Percentiles rank a stretch among this genome's conserved stretches.
Evolutionary conservation across 495 filamentous ascomycete species (phyloP).

Genomic region (Penicillium atrosanguineum): DNA sequence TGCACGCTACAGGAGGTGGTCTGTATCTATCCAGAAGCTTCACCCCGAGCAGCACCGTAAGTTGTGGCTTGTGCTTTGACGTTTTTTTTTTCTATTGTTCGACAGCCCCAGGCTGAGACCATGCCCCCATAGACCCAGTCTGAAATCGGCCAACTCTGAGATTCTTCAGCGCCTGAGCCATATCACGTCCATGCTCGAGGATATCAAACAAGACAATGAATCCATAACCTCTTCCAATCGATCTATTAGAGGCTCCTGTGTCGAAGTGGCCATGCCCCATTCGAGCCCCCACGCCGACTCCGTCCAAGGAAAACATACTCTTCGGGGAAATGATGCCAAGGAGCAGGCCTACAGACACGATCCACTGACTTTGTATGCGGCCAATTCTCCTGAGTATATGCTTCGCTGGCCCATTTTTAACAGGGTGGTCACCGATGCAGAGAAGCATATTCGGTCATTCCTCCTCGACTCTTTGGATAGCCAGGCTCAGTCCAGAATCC

Average conservation of each 20-base stretch:
- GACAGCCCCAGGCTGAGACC: neutral
- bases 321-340: constrained; percentile 11
- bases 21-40: constrained; percentile 29
- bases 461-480: constrained; percentile 25
- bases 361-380: constrained; percentile 21
- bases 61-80: constrained; percentile 4
- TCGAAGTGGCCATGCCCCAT: constrained; percentile 15
- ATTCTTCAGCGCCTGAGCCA: constrained; percentile 23
- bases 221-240: constrained; percentile 17
- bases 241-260: constrained; percentile 18
- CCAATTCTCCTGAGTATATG: constrained; percentile 28
- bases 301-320: constrained; percentile 10
- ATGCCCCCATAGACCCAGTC: constrained; percentile 11
- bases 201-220: constrained; percentile 20
- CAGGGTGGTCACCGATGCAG: constrained; percentile 20
- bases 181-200: constrained; percentile 23
- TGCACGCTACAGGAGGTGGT: constrained; percentile 23
- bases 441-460: constrained; percentile 25
- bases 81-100: neutral
- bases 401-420: constrained; percentile 28
- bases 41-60: constrained; percentile 23
- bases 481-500: constrained; percentile 1
- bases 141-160: constrained; percentile 22
- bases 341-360: constrained; percentile 19
- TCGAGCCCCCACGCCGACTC: constrained; percentile 15